These are phyloP conservation scores for Hypoxylon crocopeplum DNA, from an alignment of 495 filamentous ascomycete genomes.

Conservation along the genomic window DNA sequence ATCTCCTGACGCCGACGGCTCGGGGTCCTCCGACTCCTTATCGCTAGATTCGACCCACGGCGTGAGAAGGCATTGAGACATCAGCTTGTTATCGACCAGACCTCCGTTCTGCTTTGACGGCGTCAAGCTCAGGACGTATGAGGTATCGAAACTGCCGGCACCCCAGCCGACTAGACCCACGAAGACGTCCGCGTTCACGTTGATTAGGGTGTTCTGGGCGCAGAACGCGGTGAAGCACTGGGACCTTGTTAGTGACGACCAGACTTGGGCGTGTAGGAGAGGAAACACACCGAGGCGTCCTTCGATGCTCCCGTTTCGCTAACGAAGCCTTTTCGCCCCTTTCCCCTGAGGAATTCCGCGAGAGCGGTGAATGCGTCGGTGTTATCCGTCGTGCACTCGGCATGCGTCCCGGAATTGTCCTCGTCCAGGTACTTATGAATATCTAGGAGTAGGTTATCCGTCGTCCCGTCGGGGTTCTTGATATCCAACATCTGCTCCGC, in stretches of 20 bases:
- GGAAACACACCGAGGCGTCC: slow-evolving; percentile 29
- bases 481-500: slow-evolving; percentile 57
- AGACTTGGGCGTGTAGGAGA: neutral
- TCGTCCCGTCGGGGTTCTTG: slow-evolving; percentile 61
- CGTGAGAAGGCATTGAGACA: slow-evolving; percentile 47
- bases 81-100: slow-evolving; percentile 49
- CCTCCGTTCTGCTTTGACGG: slow-evolving; percentile 47
- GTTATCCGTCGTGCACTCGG: slow-evolving; percentile 60
- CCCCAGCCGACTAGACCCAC: slow-evolving; percentile 58
- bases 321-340: slow-evolving; percentile 59
- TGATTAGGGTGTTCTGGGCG: slow-evolving; percentile 54
- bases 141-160: slow-evolving; percentile 55
- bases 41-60: slow-evolving; percentile 37
- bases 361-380: slow-evolving; percentile 56
- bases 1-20: slow-evolving; percentile 6
- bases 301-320: slow-evolving; percentile 61
- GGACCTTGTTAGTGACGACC: slow-evolving; percentile 3
- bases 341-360: slow-evolving; percentile 54
- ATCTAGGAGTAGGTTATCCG: slow-evolving; percentile 62
- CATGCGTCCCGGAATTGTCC: slow-evolving; percentile 62
- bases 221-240: slow-evolving; percentile 54
- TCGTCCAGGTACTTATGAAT: slow-evolving; percentile 61
- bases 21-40: neutral
- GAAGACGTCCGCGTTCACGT: slow-evolving; percentile 59
- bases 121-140: slow-evolving; percentile 54